phyloP scores from a whole-genome alignment of 768 basidiomycete species.

The Termitomyces sp. region DNA sequence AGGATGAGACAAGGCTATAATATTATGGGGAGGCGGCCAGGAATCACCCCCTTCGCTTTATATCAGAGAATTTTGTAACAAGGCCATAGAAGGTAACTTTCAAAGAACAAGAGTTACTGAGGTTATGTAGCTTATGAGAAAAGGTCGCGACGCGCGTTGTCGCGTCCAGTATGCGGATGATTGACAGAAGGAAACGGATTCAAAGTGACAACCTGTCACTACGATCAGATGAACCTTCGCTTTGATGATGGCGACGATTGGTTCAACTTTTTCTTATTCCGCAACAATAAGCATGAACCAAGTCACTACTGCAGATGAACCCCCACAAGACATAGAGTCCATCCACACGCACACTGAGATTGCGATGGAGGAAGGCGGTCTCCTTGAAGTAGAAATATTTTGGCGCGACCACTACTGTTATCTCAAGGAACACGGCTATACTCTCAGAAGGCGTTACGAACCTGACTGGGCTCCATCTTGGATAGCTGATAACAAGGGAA shows the following conservation, averaged over 20 bases:
- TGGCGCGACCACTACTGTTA: constrained; percentile 24
- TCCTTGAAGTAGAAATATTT: background rate
- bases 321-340: background rate
- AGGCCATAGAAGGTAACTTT: too few species aligned
- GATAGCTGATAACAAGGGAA: constrained; percentile 8
- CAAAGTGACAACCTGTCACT: too few species aligned
- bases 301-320: background rate
- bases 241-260: too few species aligned
- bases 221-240: background rate
- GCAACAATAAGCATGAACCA: background rate
- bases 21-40: too few species aligned
- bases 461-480: constrained; percentile 28
- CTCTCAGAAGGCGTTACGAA: constrained; percentile 19
- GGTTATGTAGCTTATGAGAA: too few species aligned
- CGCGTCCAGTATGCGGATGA: too few species aligned
- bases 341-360: background rate
- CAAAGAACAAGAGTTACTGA: too few species aligned
- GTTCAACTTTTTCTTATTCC: background rate
- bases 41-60: too few species aligned
- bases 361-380: background rate
- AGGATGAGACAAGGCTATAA: too few species aligned
- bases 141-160: too few species aligned
- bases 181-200: too few species aligned
- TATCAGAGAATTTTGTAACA: too few species aligned
- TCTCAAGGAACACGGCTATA: constrained; percentile 29